Percentiles rank a stretch among this genome's conserved stretches.
These are phyloP conservation scores for Phalaenopsis hybrid DNA, from an alignment of 116 monocot genomes.

Conservation along the genomic window DNA sequence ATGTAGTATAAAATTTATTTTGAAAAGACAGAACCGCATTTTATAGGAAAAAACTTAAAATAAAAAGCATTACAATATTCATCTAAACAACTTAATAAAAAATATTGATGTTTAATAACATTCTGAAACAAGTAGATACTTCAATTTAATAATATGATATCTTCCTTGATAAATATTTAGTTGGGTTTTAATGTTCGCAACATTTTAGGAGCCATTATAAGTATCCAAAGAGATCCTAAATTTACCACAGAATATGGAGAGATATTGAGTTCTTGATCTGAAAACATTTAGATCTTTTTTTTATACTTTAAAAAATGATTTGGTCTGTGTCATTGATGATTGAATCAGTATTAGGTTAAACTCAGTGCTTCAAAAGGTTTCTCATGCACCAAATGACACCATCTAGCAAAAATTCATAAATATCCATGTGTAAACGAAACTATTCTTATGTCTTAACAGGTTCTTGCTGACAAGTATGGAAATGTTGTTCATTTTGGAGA, in stretches of 20 bases:
- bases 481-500: constrained; percentile 97
- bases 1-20: background rate
- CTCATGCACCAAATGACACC: background rate
- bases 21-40: background rate
- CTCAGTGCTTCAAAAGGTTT: background rate
- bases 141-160: background rate
- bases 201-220: background rate
- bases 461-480: constrained; percentile 95
- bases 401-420: background rate
- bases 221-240: background rate
- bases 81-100: background rate
- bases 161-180: background rate
- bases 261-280: background rate
- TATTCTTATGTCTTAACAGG: constrained; percentile 25
- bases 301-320: background rate
- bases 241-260: background rate
- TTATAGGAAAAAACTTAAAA: background rate
- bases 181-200: background rate
- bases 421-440: background rate
- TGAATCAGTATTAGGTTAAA: background rate
- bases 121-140: background rate
- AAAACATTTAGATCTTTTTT: background rate
- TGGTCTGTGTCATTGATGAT: background rate
- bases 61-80: background rate
- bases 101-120: background rate